Percentiles rank a stretch among this genome's conserved stretches.
Conservation (phyloP, 495 filamentous ascomycete species). For the Penicillium cinerascens region DNA sequence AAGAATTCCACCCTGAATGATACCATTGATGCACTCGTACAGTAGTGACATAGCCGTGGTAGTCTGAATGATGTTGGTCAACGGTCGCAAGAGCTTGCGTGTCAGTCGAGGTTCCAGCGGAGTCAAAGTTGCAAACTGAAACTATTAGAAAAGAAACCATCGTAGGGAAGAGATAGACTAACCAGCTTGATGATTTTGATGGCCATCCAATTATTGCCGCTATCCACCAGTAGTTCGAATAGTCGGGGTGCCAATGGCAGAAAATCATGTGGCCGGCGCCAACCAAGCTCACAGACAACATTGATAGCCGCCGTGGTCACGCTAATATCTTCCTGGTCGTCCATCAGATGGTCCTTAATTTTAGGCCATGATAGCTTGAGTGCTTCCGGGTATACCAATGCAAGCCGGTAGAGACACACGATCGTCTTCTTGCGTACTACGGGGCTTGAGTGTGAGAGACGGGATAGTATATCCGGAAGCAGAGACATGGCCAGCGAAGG, state of each 20-base stretch:
- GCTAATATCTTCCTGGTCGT: constrained; percentile 83
- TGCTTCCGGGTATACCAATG: constrained; percentile 91
- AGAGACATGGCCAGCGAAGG: constrained; percentile 85
- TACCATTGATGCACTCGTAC: constrained; percentile 97
- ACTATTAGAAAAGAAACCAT: constrained; percentile 9
- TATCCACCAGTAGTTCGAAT: constrained; percentile 88
- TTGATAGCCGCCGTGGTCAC: constrained; percentile 95
- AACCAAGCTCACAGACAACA: constrained; percentile 93
- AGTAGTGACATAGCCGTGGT: constrained; percentile 94
- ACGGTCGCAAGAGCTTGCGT: constrained; percentile 88
- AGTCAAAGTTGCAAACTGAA: constrained; percentile 88
- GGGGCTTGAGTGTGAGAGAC: constrained; percentile 79
- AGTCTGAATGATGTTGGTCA: constrained; percentile 88
- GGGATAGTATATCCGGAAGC: constrained; percentile 77
- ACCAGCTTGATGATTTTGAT: constrained; percentile 98
- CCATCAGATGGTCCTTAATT: constrained; percentile 90
- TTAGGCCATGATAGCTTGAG: constrained; percentile 92
- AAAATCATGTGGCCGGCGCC: constrained; percentile 90
- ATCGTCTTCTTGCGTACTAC: constrained; percentile 91
- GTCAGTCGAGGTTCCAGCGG: constrained; percentile 88
- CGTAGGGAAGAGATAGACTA: constrained; percentile 18
- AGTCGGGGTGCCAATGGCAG: constrained; percentile 85
- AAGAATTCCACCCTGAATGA: constrained; percentile 93
- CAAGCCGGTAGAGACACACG: constrained; percentile 86
- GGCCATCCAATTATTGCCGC: constrained; percentile 98